Conservation (phyloP, 768 basidiomycete species). For the Sarcodon sp. region DNA sequence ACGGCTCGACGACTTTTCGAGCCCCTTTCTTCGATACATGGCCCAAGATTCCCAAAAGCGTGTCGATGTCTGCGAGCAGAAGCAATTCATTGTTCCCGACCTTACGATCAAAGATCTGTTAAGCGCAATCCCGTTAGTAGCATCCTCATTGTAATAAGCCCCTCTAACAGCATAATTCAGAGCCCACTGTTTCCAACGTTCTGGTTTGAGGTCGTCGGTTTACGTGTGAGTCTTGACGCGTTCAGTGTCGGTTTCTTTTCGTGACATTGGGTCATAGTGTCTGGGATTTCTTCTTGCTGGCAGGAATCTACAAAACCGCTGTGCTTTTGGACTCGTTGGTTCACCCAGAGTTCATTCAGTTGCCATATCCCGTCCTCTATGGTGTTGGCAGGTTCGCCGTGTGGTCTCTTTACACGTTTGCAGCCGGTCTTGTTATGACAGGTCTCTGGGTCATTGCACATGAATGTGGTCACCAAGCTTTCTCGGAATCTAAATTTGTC, state of each 20-base stretch:
- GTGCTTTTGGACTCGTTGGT: constrained; percentile 52
- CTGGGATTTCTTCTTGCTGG: constrained; percentile 67
- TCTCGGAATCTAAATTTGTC: constrained; percentile 82
- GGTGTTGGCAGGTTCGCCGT: constrained; percentile 47
- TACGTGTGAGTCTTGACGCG: constrained; percentile 49
- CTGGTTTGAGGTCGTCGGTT: constrained; percentile 60
- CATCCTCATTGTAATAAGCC: not conserved
- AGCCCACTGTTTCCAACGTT: constrained; percentile 84
- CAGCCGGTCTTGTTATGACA: constrained; percentile 75
- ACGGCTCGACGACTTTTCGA: constrained; percentile 1
- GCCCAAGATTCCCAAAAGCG: constrained; percentile 3
- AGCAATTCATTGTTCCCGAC: constrained; percentile 61
- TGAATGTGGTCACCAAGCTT: constrained; percentile 94
- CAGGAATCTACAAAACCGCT: constrained; percentile 52
- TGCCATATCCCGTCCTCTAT: constrained; percentile 53
- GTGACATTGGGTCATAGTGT: constrained; percentile 25
- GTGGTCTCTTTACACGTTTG: constrained; percentile 77
- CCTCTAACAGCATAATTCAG: constrained; percentile 21
- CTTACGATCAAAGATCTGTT: constrained; percentile 82
- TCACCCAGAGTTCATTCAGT: constrained; percentile 35
- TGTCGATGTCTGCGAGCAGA: constrained; percentile 34
- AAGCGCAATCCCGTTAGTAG: constrained; percentile 63
- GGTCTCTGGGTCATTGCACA: constrained; percentile 93
- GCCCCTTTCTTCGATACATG: constrained; percentile 1
- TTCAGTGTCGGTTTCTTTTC: constrained; percentile 7